phyloP scores from a whole-genome alignment of 176 grass and related monocot species.

The Hyparrhenia diplandra region DNA sequence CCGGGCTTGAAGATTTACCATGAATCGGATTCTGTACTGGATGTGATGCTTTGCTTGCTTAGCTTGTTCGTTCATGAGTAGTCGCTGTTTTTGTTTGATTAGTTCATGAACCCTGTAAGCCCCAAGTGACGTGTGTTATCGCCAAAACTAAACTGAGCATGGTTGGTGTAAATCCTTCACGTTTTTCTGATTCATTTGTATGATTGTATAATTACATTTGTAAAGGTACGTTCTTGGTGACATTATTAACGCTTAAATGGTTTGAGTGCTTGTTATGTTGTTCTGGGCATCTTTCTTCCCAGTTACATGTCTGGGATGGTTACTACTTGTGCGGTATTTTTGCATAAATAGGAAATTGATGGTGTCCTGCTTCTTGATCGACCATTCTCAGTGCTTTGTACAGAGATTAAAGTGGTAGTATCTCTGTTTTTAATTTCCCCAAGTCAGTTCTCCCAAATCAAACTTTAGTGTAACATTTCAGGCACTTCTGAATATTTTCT shows the following conservation, averaged over 20 bases:
- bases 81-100: neutral
- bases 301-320: neutral
- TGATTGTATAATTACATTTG: neutral
- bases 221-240: neutral
- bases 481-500: slow-evolving; percentile 85
- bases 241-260: neutral
- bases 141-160: neutral
- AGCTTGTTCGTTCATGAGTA: neutral
- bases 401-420: neutral
- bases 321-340: neutral
- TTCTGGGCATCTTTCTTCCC: neutral
- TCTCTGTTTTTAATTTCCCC: neutral
- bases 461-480: neutral
- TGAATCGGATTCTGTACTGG: neutral
- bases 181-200: neutral
- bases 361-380: neutral
- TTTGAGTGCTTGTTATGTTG: neutral
- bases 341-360: neutral
- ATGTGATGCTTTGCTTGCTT: neutral
- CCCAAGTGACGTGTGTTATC: neutral
- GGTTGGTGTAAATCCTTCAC: too few species aligned
- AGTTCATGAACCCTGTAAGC: neutral
- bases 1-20: neutral
- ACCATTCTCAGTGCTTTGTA: neutral
- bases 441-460: neutral